Base-by-base conservation (phyloP, 768 basidiomycete species). In the Hygrophorus pudorinus region DNA sequence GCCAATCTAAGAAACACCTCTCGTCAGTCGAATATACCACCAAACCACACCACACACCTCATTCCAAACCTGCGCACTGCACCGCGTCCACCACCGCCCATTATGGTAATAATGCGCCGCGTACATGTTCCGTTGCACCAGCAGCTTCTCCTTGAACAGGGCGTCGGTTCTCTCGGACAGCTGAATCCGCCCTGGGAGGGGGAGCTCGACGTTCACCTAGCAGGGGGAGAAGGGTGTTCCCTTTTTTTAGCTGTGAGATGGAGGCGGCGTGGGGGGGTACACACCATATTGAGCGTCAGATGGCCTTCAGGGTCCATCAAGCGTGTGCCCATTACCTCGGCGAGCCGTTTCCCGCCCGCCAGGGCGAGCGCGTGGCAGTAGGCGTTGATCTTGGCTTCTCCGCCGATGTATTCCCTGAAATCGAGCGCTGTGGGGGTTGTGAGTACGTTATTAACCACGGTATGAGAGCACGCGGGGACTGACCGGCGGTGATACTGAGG, bases 351-450 rank as follows among this genome's bases (percentile, higher is more conserved):
- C 0, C 82, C 85, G 14, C 89, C 90, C 35, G 70, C 60, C 4
- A 81, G 47, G 2, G 87, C 89, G 6, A 91, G 71, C 8, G 68
- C 53, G 56, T 81, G 83, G 50, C 79, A 86, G 59, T 92, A 91
- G 1, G 65, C 66, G 49, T 78, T 79, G 46, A 92, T 90, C 51
- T 72, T 75, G 24, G 73, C 64, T 61, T 94, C 90, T 2, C 91
- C 90, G 1, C 90, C 89, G 10, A 92, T 64, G 71, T 76, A 79
- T 44, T 76, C 60, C 31, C 91, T 76, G 63, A 90, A 92, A 33
- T 83, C 74, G 6, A 92, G 58, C 0, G 89, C 91, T 79, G 41
- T 7, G 27, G 33, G 14, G 16, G 30, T 36, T 29, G 17, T 10
- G 27, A 27, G 27, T 37, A 32, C 11, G 16, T 2, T n/a, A 7